Base-by-base conservation (phyloP, 805 yeast genomes). In the Ogataea nakhonphanomensis region DNA sequence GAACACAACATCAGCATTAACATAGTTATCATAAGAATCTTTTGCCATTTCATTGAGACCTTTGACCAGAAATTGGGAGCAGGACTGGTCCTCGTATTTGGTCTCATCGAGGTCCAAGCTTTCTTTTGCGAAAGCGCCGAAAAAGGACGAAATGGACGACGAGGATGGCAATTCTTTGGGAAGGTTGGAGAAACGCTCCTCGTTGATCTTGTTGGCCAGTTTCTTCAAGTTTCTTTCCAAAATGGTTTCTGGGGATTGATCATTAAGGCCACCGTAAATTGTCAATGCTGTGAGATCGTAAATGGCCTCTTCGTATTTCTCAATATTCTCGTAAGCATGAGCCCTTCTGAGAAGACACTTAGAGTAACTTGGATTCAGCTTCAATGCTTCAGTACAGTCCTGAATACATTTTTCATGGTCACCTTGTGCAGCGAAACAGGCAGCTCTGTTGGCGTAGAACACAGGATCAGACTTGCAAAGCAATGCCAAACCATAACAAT, bases 331-430 rank as follows among this genome's bases (percentile, higher is more conserved):
- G 62, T 84, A 83, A 24, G 97, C 95, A 51, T 82, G 78, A 25
- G 96, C 96, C 66, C 99, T 84, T 67, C 99, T 87, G 56, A 87
- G 70, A 48, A 89, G 71, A 65, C 97, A 93, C 70, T 93, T 93
- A 56, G 86, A 70, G 67, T 93, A 91, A 61, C 84, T 91, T 9
- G 95, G 96, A 62, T 88, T 84, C 55, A 91, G 68, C 54, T 79
- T 74, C 55, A 93, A 74, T 22, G 98, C 99, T 46, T 74, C 76
- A 14, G 95, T 78, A 42, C 96, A 84, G 62, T 89, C 96, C 52
- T 79, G 85, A 48, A 93, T 74, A 33, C 90, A 96, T 61, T 88
- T 82, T 54, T 86, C 88, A 60, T 78, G 80, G 47, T 89, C 78
- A 49, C 80, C 77, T 51, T 86, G 70, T 7, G 95, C 87, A 37